These are phyloP conservation scores for Alisma plantagoaquatica DNA, from an alignment of 106 monocot species.

Conservation along the genomic window DNA sequence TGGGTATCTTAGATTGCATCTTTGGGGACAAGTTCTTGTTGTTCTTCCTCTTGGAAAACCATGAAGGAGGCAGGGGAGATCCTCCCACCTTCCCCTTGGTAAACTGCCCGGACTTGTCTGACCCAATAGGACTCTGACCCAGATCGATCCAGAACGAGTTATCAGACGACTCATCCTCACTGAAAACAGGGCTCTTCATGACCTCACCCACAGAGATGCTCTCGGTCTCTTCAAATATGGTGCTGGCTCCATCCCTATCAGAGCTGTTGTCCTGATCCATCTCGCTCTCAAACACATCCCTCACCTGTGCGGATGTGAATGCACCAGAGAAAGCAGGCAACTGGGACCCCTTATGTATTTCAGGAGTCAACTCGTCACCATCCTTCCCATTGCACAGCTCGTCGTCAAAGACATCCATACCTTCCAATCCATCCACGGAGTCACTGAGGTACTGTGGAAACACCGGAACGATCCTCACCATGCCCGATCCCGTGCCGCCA, in stretches of 20 bases:
- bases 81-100: constrained; percentile 48
- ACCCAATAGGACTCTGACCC: constrained; percentile 79
- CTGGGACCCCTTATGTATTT: constrained; percentile 30
- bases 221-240: constrained; percentile 80
- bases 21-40: constrained; percentile 48
- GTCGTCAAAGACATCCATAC: constrained; percentile 35
- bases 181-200: constrained; percentile 87
- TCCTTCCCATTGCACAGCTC: constrained; percentile 26
- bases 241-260: constrained; percentile 79
- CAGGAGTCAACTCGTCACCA: constrained; percentile 25
- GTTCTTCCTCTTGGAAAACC: constrained; percentile 64
- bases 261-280: constrained; percentile 86
- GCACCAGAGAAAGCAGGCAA: constrained; percentile 95
- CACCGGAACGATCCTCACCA: constrained; percentile 85
- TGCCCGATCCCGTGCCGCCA: constrained; percentile 78
- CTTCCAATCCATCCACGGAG: constrained; percentile 67
- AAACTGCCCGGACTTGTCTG: constrained; percentile 43
- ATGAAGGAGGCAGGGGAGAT: constrained; percentile 75
- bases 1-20: constrained; percentile 22
- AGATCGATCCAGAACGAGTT: constrained; percentile 92
- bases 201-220: constrained; percentile 81
- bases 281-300: constrained; percentile 74
- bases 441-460: constrained; percentile 92
- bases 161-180: constrained; percentile 85
- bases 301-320: constrained; percentile 74